Base-by-base conservation (phyloP, 805 yeast genomes). In the Candida peoriensis region DNA sequence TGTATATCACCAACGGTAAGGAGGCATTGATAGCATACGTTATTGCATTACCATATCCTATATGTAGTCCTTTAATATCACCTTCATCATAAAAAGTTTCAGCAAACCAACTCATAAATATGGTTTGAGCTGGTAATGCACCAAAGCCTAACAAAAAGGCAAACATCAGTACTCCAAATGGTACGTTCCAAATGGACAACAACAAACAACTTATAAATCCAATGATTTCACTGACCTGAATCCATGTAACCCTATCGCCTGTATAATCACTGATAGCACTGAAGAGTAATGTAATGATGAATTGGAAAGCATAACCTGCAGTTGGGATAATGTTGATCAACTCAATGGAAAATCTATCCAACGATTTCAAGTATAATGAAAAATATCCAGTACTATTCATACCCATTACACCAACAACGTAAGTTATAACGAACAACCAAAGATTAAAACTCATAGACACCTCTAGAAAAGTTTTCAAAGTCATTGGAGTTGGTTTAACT, bases 391-490 rank as follows among this genome's bases (percentile, higher is more conserved):
- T 24, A 13, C 11, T 8, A 11, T n/a, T 18, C 6, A 19, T 5
- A 32, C 34, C 34, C n/a, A 32, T 8, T 7, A 24, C 34, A 24
- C 27, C 21, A n/a, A 19, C 15, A 13, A 19, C 19, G 13, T 32
- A 32, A 8, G 29, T 8, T 6, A 23, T 11, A 11, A 22, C 21
- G 13, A 30, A 30, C 8, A 30, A 8, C 25, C 72, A 63, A 27
- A 81, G 47, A 48, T 81, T 4, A 61, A 41, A 4, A 81, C 81
- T 28, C 51, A 63, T 60, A 48, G 74, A 73, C 3, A 69, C 69
- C 19, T 85, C 86, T 31, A 78, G 66, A 33, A 79, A 64, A 47
- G 78, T 78, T 26, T 88, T 57, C 24, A 74, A 50, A 1, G 71
- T 85, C 54, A 74, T 70, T 28, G 81, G 61, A 32, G 69, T 71